These are phyloP conservation scores for Zymoseptoria tritici DNA, from an alignment of 2,329 filamentous ascomycete species.

Conservation along the genomic window DNA sequence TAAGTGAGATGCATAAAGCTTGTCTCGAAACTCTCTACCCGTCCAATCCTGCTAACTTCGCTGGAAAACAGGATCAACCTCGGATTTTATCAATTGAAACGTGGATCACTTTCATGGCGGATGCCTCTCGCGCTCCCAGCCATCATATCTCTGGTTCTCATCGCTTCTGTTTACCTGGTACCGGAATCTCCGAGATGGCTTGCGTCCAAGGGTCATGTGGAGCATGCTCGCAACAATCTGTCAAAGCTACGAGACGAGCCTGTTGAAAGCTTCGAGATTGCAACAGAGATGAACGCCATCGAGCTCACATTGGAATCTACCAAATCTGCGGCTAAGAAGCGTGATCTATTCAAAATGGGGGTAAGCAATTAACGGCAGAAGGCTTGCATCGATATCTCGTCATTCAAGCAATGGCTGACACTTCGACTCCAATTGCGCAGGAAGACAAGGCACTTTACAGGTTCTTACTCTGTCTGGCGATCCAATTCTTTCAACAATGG, in stretches of 20 bases:
- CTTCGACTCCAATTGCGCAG: constrained; percentile 29
- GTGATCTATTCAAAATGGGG: constrained; percentile 42
- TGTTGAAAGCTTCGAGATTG: constrained; percentile 32
- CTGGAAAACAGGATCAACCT: too few species aligned
- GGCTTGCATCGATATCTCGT: constrained; percentile 29
- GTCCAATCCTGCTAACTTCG: too few species aligned
- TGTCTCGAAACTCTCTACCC: too few species aligned
- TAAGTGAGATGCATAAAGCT: too few species aligned
- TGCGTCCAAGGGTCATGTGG: constrained; percentile 25
- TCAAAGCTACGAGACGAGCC: constrained; percentile 35
- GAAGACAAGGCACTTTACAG: constrained; percentile 46
- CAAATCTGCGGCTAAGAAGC: constrained; percentile 30
- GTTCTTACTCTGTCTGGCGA: constrained; percentile 43
- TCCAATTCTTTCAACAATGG: constrained; percentile 48
- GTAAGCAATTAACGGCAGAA: constrained; percentile 27
- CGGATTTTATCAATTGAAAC: constrained; percentile 17
- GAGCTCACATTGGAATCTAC: constrained; percentile 44
- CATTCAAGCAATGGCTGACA: constrained; percentile 26
- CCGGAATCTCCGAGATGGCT: constrained; percentile 36
- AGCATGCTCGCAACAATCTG: constrained; percentile 24
- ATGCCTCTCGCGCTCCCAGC: constrained; percentile 45
- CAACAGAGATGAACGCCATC: constrained; percentile 42
- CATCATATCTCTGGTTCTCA: constrained; percentile 27
- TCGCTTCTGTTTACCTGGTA: constrained; percentile 29
- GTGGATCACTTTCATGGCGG: constrained; percentile 36